A percentile compares a stretch with the other conserved stretches of the same genome.
These are phyloP conservation scores for Rhododendron ferrugineum DNA, from an alignment of 148 eudicot genomes.

Conservation along the genomic window DNA sequence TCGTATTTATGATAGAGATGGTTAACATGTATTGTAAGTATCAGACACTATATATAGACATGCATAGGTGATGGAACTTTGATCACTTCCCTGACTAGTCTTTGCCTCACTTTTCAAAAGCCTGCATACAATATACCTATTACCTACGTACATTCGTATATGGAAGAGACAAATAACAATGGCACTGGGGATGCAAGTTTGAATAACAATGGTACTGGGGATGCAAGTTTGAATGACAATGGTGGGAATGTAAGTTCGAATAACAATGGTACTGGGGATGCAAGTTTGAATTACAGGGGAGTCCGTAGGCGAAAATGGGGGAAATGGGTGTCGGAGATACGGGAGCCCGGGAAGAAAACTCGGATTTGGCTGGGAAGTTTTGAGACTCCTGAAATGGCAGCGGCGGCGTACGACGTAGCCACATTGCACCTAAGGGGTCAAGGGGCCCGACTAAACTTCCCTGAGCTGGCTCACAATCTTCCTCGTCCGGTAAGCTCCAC, in stretches of 20 bases:
- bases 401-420: conserved; percentile 58
- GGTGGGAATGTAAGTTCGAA: conserved; percentile 13
- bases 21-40: too few species aligned
- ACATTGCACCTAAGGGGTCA: conserved; percentile 48
- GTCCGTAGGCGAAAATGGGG: conserved; percentile 57
- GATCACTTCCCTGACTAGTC: background rate
- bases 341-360: conserved; percentile 54
- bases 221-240: conserved; percentile 7
- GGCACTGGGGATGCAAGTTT: conserved; percentile 15
- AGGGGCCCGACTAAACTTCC: conserved; percentile 51
- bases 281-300: conserved; percentile 12
- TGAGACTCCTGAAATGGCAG: conserved; percentile 66
- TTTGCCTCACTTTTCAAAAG: background rate
- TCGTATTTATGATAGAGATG: background rate
- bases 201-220: background rate
- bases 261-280: background rate
- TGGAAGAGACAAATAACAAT: conserved; percentile 3
- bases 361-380: conserved; percentile 67
- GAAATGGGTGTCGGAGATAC: conserved; percentile 71
- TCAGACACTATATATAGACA: conserved; percentile 8
- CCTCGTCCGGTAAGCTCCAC: conserved; percentile 43
- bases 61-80: background rate
- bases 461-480: conserved; percentile 27
- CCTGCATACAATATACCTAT: background rate
- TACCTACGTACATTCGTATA: background rate